These are phyloP conservation scores for Zymoseptoria tritici DNA, from an alignment of 2,329 filamentous ascomycete species.

Conservation along the genomic window DNA sequence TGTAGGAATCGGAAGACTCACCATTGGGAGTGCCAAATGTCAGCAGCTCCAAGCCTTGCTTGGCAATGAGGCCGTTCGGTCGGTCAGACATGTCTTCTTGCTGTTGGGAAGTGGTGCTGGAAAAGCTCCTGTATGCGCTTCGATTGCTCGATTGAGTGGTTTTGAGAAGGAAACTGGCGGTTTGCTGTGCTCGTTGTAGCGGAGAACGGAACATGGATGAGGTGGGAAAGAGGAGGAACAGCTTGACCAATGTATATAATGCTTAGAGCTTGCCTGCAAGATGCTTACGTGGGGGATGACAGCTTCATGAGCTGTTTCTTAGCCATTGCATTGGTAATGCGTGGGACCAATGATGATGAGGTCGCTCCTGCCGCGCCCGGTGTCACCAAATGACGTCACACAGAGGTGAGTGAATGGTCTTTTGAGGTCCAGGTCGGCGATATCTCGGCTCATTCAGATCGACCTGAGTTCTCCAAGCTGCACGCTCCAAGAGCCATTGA, in stretches of 20 bases:
- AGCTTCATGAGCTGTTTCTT: neutral
- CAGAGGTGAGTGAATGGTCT: too few relatives aligned
- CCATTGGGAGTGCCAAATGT: constrained; percentile 47
- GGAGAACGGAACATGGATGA: constrained; percentile 23
- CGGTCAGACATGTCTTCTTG: constrained; percentile 23
- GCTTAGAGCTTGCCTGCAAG: neutral
- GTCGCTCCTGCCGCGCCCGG: too few relatives aligned
- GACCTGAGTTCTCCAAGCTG: too few relatives aligned
- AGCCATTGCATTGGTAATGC: neutral
- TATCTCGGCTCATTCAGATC: too few relatives aligned
- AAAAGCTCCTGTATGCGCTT: constrained; percentile 6
- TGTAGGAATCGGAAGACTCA: neutral
- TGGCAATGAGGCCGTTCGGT: constrained; percentile 53
- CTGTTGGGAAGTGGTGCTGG: constrained; percentile 3
- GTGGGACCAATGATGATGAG: neutral
- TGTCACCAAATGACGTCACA: too few relatives aligned
- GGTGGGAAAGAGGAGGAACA: constrained; percentile 11
- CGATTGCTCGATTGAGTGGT: constrained; percentile 9
- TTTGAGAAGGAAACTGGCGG: constrained; percentile 17
- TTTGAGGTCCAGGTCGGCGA: too few relatives aligned
- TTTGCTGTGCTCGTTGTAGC: constrained; percentile 22
- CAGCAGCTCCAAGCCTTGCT: constrained; percentile 57
- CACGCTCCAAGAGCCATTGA: too few relatives aligned
- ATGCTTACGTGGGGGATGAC: neutral
- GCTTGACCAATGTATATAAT: constrained; percentile 11